A percentile compares a stretch with the other conserved stretches of the same genome.
Evolutionary conservation across 305 asterid genomes (phyloP).

Genomic region (Fraxinus latifolia): DNA sequence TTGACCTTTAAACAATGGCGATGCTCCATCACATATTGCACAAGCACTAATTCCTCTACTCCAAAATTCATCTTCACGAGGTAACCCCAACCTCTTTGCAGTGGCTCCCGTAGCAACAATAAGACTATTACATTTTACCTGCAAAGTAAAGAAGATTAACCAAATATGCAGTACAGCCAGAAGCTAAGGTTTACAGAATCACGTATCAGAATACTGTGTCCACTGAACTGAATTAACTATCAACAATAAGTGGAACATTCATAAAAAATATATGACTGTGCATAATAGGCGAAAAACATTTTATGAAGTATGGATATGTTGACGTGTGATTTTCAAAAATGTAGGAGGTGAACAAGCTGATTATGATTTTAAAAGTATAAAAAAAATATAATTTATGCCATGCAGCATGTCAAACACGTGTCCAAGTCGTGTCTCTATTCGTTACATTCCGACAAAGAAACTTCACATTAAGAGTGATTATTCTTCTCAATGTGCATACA

Average conservation of each 20-base stretch:
- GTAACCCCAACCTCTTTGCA: conserved; percentile 75
- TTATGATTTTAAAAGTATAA: not conserved
- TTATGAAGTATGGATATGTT: not conserved
- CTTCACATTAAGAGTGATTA: not conserved
- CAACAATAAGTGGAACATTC: not conserved
- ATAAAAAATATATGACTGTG: not conserved
- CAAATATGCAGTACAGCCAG: not conserved
- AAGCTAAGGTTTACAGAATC: not conserved
- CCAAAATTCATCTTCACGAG: conserved; percentile 99
- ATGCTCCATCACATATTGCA: conserved; percentile 99
- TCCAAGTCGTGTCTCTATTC: not conserved
- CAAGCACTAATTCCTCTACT: conserved; percentile 99
- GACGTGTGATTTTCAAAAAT: not conserved
- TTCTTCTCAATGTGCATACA: not conserved
- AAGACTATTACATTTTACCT: conserved; percentile 86
- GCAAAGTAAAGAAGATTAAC: not conserved
- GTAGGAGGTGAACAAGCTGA: not conserved
- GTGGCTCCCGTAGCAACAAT: conserved; percentile 97
- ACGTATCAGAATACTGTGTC: not conserved
- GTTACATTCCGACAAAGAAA: not conserved
- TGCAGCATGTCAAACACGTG: not conserved
- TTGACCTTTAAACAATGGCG: conserved; percentile 91
- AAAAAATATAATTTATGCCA: not conserved
- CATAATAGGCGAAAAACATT: not conserved
- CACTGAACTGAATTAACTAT: not conserved